phyloP scores from a whole-genome alignment of 305 asterid genomes.

The Nicotiana rustica region DNA sequence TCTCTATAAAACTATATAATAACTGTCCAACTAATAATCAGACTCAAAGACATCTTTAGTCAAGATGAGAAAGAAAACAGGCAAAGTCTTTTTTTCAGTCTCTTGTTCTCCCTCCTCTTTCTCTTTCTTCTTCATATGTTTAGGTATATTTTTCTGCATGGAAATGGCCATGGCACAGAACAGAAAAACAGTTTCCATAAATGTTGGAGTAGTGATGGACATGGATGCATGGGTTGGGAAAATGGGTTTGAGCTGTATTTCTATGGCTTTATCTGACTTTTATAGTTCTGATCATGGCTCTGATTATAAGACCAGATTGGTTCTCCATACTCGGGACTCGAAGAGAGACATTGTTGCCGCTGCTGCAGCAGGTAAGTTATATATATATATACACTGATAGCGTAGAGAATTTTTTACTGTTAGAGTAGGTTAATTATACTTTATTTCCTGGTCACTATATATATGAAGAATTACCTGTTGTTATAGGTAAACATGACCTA shows the following conservation, averaged over 20 bases:
- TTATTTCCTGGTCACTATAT: background rate
- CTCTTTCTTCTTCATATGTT: background rate
- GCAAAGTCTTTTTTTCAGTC: background rate
- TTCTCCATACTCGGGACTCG: conserved; percentile 51
- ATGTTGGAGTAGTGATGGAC: conserved; percentile 61
- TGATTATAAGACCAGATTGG: conserved; percentile 50
- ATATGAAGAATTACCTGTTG: background rate
- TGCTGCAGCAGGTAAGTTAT: conserved; percentile 60
- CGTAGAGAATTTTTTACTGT: background rate
- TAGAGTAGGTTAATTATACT: background rate
- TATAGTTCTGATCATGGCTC: conserved; percentile 42
- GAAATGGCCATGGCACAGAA: conserved; percentile 41
- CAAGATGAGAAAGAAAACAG: background rate
- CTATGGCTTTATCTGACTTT: conserved; percentile 66
- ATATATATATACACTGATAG: too few relatives aligned
- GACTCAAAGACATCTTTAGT: background rate
- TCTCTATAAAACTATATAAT: background rate
- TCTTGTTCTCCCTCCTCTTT: background rate
- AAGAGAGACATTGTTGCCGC: conserved; percentile 52
- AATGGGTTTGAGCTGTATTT: conserved; percentile 53
- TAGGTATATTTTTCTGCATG: background rate
- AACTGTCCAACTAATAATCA: background rate
- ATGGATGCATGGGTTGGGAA: conserved; percentile 46
- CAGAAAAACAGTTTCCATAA: conserved; percentile 41
- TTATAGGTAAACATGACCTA: background rate